Evolutionary conservation across 2,329 filamentous ascomycete genomes (phyloP).

Genomic region (Phaeosphaeria sp.): DNA sequence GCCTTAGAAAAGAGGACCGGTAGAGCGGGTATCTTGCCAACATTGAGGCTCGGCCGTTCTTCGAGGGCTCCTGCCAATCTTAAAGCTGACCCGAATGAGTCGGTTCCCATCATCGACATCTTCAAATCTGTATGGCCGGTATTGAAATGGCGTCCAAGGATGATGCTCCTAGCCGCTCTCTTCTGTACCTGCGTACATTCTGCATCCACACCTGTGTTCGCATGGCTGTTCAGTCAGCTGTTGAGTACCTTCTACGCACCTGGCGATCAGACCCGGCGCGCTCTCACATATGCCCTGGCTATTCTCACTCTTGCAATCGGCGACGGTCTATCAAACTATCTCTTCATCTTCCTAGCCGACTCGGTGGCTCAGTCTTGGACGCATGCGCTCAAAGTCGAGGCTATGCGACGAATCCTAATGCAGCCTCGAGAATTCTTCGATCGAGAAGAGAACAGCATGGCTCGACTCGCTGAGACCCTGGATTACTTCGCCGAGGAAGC

Average conservation of each 20-base stretch:
- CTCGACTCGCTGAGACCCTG: constrained; percentile 72
- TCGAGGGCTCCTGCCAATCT: background rate
- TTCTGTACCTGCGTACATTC: constrained; percentile 70
- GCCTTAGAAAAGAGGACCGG: background rate
- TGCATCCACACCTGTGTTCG: constrained; percentile 74
- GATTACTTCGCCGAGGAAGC: constrained; percentile 88
- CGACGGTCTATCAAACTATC: constrained; percentile 71
- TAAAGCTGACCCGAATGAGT: constrained; percentile 2
- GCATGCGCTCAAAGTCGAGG: constrained; percentile 71
- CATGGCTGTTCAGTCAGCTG: constrained; percentile 76
- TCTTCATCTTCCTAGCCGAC: constrained; percentile 76
- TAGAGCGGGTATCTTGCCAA: constrained; percentile 2
- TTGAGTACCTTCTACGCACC: constrained; percentile 71
- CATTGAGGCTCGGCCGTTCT: background rate
- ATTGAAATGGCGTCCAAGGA: constrained; percentile 60
- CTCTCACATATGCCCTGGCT: constrained; percentile 71
- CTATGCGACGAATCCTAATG: constrained; percentile 72
- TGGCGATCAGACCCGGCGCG: constrained; percentile 55
- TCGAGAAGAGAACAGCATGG: constrained; percentile 67
- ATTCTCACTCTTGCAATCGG: constrained; percentile 72
- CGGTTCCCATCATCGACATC: constrained; percentile 59
- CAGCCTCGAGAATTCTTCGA: constrained; percentile 86
- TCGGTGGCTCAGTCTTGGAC: constrained; percentile 78
- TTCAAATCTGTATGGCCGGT: constrained; percentile 74
- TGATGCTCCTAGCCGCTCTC: constrained; percentile 66